Conservation (phyloP, 768 basidiomycete genomes). For the Leccinum pellstonianum region DNA sequence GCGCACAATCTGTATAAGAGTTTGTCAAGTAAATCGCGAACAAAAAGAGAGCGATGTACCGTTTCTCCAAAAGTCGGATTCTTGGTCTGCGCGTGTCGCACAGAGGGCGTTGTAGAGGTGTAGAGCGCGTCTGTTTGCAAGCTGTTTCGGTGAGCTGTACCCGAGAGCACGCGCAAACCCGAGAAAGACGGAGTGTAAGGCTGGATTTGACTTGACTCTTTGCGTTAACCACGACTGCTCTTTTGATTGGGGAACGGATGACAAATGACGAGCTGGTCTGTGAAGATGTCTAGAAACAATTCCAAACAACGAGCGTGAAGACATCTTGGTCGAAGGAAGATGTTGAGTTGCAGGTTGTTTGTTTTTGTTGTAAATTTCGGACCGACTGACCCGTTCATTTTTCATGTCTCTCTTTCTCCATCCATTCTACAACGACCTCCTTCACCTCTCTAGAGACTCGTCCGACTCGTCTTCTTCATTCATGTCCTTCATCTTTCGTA, state of each 20-base stretch:
- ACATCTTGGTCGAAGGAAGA: conserved; percentile 13
- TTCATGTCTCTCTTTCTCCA: conserved; percentile 25
- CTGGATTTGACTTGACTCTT: conserved; percentile 49
- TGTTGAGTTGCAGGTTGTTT: background rate
- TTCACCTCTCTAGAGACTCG: conserved; percentile 17
- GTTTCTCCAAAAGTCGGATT: conserved; percentile 61
- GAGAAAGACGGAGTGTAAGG: conserved; percentile 45
- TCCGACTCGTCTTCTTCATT: conserved; percentile 19
- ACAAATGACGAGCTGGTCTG: conserved; percentile 13
- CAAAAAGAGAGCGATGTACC: conserved; percentile 39
- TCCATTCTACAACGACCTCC: conserved; percentile 24
- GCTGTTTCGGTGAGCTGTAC: conserved; percentile 59
- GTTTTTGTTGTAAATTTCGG: background rate
- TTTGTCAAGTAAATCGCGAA: background rate
- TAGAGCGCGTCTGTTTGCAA: conserved; percentile 59
- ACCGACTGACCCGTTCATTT: background rate
- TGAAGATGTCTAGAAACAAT: conserved; percentile 3
- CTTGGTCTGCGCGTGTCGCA: conserved; percentile 55
- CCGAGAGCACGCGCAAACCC: conserved; percentile 51
- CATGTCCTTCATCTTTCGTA: conserved; percentile 53
- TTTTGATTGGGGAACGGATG: conserved; percentile 9
- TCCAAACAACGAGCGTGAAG: conserved; percentile 13
- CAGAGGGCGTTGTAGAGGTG: conserved; percentile 58
- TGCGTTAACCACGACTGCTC: conserved; percentile 56
- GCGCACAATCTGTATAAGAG: conserved; percentile 58